Evolutionary conservation across 2,329 filamentous ascomycete genomes (phyloP).

Genomic region (Fusarium sp.): DNA sequence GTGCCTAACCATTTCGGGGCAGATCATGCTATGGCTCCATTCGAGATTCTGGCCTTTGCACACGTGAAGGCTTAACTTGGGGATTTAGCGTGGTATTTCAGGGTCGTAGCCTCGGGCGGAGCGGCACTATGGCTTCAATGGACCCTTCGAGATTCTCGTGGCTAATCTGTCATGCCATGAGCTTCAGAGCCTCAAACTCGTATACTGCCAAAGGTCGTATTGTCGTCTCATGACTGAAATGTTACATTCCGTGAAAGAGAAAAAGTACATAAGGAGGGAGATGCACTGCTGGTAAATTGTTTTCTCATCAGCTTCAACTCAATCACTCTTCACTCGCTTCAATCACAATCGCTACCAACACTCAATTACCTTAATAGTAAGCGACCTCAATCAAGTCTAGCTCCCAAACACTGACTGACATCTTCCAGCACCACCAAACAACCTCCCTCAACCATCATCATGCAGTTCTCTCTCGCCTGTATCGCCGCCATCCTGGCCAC

Average conservation of each 20-base stretch:
- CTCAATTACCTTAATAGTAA: background rate
- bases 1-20: background rate
- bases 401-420: background rate
- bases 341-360: background rate
- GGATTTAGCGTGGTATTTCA: background rate
- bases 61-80: background rate
- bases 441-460: constrained; percentile 40
- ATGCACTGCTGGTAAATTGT: background rate
- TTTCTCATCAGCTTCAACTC: constrained; percentile 17
- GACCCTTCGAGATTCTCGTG: constrained; percentile 2
- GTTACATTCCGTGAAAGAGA: background rate
- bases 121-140: background rate
- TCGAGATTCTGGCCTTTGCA: background rate
- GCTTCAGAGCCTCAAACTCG: background rate
- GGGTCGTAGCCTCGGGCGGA: background rate
- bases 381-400: background rate
- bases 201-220: background rate
- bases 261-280: constrained; percentile 1
- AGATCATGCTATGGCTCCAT: background rate
- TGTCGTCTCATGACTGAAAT: background rate
- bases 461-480: constrained; percentile 55
- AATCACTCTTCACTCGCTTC: background rate
- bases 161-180: background rate
- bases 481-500: constrained; percentile 42
- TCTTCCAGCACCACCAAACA: background rate